Percentiles rank a stretch among this genome's conserved stretches.
phyloP scores from a whole-genome alignment of 257 asterid species.

The Rubia yunnanensis region DNA sequence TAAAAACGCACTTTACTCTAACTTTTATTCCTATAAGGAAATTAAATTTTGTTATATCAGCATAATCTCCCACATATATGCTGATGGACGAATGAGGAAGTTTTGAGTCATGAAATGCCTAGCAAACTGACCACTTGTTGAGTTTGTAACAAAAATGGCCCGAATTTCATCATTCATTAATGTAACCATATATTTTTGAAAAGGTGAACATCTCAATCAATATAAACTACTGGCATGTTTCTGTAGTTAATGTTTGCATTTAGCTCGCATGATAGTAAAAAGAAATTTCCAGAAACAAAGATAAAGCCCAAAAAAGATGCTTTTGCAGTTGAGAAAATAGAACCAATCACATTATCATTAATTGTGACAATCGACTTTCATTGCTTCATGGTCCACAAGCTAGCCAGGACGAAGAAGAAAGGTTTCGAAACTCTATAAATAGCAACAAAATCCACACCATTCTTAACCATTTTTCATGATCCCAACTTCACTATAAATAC shows the following conservation, averaged over 20 bases:
- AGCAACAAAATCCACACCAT: not conserved
- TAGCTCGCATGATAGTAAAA: not conserved
- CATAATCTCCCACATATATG: too few relatives aligned
- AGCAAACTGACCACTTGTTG: too few relatives aligned
- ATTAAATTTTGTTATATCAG: too few relatives aligned
- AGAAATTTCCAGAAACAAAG: not conserved
- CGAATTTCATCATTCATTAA: not conserved
- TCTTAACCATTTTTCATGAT: not conserved
- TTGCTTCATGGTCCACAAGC: conserved; percentile 22
- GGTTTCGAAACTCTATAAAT: conserved; percentile 10
- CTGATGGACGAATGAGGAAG: too few relatives aligned
- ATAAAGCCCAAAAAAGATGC: not conserved
- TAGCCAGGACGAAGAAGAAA: not conserved
- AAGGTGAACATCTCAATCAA: not conserved
- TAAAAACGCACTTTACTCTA: too few relatives aligned
- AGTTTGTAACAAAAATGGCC: not conserved
- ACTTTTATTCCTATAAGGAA: too few relatives aligned
- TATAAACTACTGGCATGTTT: too few relatives aligned
- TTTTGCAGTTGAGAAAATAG: not conserved
- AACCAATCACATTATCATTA: not conserved
- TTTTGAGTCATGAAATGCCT: too few relatives aligned
- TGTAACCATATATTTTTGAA: not conserved
- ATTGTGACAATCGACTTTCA: conserved; percentile 11
- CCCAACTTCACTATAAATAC: not conserved
- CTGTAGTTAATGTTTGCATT: too few relatives aligned